phyloP scores from a whole-genome alignment of 225 moss, liverwort and hornwort species.

The Neckera pumila region DNA sequence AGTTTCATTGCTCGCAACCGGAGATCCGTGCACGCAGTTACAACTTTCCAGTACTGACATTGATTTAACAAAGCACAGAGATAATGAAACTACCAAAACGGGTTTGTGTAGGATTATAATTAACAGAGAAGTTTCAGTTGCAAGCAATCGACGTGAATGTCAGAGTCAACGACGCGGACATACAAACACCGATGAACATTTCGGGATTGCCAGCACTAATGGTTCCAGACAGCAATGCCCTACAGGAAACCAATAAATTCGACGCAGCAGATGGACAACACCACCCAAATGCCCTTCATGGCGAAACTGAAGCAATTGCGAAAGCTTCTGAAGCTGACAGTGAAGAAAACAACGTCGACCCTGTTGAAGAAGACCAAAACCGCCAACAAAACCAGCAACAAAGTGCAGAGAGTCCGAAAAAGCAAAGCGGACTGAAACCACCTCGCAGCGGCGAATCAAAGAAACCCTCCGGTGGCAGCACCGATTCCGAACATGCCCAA shows the following conservation, averaged over 20 bases:
- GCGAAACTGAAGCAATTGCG: background rate
- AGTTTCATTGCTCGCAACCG: background rate
- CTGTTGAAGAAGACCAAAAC: background rate
- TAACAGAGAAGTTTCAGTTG: background rate
- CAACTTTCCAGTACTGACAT: background rate
- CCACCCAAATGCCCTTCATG: background rate
- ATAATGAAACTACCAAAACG: background rate
- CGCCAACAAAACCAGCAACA: background rate
- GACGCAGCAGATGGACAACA: background rate
- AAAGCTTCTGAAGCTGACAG: background rate
- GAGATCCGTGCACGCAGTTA: background rate
- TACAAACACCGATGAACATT: background rate
- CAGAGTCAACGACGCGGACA: background rate
- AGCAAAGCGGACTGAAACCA: conserved; percentile 1
- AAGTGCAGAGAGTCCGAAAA: background rate
- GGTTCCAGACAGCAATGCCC: background rate
- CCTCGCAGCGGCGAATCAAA: background rate
- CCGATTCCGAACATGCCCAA: background rate
- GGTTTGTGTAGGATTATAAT: background rate
- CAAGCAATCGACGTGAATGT: background rate
- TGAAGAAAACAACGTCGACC: background rate
- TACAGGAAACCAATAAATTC: background rate
- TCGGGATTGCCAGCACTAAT: conserved; percentile 5
- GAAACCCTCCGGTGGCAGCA: background rate
- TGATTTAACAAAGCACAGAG: background rate